phyloP scores from a whole-genome alignment of 2,329 filamentous ascomycete species.

The Albifimbria verrucaria region DNA sequence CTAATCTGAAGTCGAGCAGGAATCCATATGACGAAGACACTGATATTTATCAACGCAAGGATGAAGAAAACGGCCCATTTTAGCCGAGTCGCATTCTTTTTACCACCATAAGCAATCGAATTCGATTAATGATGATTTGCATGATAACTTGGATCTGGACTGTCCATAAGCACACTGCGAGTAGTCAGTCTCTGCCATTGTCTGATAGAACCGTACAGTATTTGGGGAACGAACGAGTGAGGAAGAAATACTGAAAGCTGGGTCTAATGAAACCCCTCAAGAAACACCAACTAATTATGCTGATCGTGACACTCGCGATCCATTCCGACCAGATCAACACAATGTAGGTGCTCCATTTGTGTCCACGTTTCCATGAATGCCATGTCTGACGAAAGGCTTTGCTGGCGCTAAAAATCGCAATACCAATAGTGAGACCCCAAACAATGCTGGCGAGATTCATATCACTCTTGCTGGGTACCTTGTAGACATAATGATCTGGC shows the following conservation, averaged over 20 bases:
- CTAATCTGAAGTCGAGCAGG: constrained; percentile 44
- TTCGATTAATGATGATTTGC: constrained; percentile 53
- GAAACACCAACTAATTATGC: constrained; percentile 16
- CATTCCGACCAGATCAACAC: constrained; percentile 20
- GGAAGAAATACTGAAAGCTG: constrained; percentile 20
- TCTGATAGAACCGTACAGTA: not conserved
- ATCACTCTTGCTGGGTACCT: constrained; percentile 14
- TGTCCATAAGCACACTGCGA: constrained; percentile 26
- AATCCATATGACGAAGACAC: constrained; percentile 53
- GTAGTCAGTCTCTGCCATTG: constrained; percentile 1
- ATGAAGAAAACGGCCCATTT: constrained; percentile 42
- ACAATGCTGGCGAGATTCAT: constrained; percentile 20
- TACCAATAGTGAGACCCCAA: constrained; percentile 18
- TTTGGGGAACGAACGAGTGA: constrained; percentile 10
- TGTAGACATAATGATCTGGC: constrained; percentile 17
- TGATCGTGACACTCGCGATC: constrained; percentile 17
- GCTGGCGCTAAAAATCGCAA: constrained; percentile 10
- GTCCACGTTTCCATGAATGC: constrained; percentile 11
- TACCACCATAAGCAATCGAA: constrained; percentile 42
- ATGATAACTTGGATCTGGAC: constrained; percentile 47
- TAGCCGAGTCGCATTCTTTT: constrained; percentile 29
- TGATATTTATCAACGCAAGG: constrained; percentile 48
- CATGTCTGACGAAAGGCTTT: constrained; percentile 12
- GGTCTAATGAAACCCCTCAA: constrained; percentile 19
- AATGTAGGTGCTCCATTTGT: constrained; percentile 12